Conservation (phyloP, 1,284 basidiomycete genomes). For the Ceratobasidium sp. region DNA sequence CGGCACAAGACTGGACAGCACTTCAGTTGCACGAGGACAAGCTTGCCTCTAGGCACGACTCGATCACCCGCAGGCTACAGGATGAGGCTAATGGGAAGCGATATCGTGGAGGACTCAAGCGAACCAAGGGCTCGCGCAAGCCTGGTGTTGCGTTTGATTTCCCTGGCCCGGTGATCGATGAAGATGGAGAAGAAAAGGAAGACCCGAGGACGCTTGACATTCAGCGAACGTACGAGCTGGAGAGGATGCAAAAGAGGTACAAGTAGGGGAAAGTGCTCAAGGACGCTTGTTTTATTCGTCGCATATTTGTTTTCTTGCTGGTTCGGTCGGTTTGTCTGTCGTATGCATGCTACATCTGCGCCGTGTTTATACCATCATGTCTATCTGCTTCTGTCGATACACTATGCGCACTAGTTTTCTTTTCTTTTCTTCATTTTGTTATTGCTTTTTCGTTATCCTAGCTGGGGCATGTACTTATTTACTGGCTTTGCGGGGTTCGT, state of each 20-base stretch:
- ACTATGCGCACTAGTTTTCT: conserved; percentile 19
- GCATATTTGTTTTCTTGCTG: conserved; percentile 12
- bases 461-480: conserved; percentile 33
- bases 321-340: conserved; percentile 5
- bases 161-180: conserved; percentile 35
- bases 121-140: conserved; percentile 20
- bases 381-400: conserved; percentile 27
- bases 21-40: conserved; percentile 29
- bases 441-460: conserved; percentile 27
- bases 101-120: conserved; percentile 14
- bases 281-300: conserved; percentile 1
- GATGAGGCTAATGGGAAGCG: neutral
- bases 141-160: conserved; percentile 37
- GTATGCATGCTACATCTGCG: conserved; percentile 2
- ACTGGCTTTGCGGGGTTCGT: conserved; percentile 9
- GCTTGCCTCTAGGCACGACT: conserved; percentile 8
- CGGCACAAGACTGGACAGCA: conserved; percentile 20
- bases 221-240: conserved; percentile 32
- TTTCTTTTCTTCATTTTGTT: conserved; percentile 23
- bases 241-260: conserved; percentile 36
- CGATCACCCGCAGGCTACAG: neutral
- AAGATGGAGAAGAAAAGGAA: conserved; percentile 19
- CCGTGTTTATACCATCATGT: conserved; percentile 14
- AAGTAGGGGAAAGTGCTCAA: conserved; percentile 13
- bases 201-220: conserved; percentile 30